Percentiles rank a stretch among this genome's conserved stretches.
Evolutionary conservation across 2,329 filamentous ascomycete species (phyloP).

Genomic region (Ascochyta lentis): DNA sequence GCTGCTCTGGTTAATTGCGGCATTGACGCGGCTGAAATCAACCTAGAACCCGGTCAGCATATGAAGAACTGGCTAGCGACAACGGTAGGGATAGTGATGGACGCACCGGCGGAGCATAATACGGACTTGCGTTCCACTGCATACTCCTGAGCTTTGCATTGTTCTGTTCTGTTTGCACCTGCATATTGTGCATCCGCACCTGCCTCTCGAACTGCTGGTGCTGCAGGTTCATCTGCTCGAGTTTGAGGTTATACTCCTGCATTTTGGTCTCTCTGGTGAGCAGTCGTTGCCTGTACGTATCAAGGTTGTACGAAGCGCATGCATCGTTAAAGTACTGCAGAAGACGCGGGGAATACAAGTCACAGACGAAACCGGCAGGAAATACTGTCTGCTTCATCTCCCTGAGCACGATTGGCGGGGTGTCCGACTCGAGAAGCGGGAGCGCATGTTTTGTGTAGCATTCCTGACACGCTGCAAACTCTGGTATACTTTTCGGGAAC

Average conservation of each 20-base stretch:
- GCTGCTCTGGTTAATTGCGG: slow-evolving; percentile 18
- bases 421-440: slow-evolving; percentile 4
- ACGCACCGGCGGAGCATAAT: neutral
- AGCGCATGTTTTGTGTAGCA: slow-evolving; percentile 24
- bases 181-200: neutral
- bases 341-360: slow-evolving; percentile 24
- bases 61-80: neutral
- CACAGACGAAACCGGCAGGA: slow-evolving; percentile 19
- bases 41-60: slow-evolving; percentile 1
- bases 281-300: slow-evolving; percentile 16
- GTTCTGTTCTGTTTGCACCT: slow-evolving; percentile 3
- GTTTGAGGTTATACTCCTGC: slow-evolving; percentile 18
- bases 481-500: slow-evolving; percentile 4
- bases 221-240: slow-evolving; percentile 19
- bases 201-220: slow-evolving; percentile 12
- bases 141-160: neutral
- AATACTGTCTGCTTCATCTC: neutral
- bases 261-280: slow-evolving; percentile 14
- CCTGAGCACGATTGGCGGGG: neutral
- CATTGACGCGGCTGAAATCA: slow-evolving; percentile 19
- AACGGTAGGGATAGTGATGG: too few relatives aligned
- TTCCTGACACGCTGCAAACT: slow-evolving; percentile 25
- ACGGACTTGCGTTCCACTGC: neutral
- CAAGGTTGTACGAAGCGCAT: slow-evolving; percentile 9
- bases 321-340: slow-evolving; percentile 23